A percentile compares a stretch with the other conserved stretches of the same genome.
These are phyloP conservation scores for Crithidia thermophila DNA, from an alignment of 208 protist species.

Conservation along the genomic window DNA sequence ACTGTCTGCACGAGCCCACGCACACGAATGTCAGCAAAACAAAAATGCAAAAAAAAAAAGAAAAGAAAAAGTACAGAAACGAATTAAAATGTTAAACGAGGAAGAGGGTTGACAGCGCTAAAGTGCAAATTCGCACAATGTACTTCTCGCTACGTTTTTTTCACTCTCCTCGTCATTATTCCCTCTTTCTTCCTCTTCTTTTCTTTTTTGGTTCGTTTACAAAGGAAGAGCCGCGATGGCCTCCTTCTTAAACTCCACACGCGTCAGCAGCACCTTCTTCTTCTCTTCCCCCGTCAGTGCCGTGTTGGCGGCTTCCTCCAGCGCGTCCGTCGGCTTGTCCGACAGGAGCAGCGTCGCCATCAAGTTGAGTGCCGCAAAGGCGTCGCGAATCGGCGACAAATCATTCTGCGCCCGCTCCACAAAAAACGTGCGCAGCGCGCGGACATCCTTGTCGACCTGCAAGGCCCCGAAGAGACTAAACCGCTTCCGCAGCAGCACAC, in stretches of 20 bases:
- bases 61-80: neutral
- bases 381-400: conserved; percentile 49
- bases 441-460: conserved; percentile 85
- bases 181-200: conserved; percentile 6
- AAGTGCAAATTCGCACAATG: neutral
- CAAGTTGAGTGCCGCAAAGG: conserved; percentile 53
- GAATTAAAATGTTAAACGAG: neutral
- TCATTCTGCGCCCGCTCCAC: conserved; percentile 46
- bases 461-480: conserved; percentile 74
- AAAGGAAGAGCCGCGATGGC: conserved; percentile 61
- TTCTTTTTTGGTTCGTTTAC: conserved; percentile 13
- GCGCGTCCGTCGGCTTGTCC: conserved; percentile 67
- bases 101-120: neutral
- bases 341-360: conserved; percentile 64
- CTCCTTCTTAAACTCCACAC: conserved; percentile 68
- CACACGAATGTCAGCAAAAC: neutral
- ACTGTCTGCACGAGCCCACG: no score
- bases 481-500: conserved; percentile 51
- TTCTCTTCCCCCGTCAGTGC: conserved; percentile 82
- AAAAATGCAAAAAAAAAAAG: neutral
- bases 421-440: conserved; percentile 71
- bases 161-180: neutral
- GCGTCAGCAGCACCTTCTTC: conserved; percentile 52
- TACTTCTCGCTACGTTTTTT: neutral
- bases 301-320: conserved; percentile 61